Evolutionary conservation across 169 alveolate species (phyloP).

Genomic region (Plasmodium vivax): DNA sequence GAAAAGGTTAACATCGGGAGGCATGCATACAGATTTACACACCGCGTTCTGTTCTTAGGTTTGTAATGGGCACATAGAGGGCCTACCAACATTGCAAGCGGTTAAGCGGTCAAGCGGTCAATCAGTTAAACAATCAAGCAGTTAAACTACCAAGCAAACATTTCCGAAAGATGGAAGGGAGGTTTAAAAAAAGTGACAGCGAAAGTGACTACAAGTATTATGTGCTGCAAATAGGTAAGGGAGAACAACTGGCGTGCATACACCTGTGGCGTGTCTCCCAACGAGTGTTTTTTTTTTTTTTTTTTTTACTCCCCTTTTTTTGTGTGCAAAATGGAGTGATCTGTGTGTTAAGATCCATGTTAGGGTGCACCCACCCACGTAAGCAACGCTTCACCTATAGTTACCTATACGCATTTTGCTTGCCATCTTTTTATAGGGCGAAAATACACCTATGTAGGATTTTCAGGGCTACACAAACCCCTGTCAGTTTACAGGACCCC

Average conservation of each 20-base stretch:
- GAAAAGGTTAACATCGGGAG: background rate
- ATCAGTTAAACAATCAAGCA: too few relatives aligned
- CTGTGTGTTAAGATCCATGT: background rate
- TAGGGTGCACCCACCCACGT: background rate
- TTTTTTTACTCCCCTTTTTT: background rate
- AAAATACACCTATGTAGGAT: slow-evolving; percentile 63
- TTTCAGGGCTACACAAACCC: slow-evolving; percentile 56
- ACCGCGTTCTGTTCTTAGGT: background rate
- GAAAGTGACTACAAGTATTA: slow-evolving; percentile 62
- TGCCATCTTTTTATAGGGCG: slow-evolving; percentile 49
- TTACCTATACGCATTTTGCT: background rate
- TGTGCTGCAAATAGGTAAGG: slow-evolving; percentile 63
- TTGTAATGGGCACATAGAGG: background rate
- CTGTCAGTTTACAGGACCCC: slow-evolving; percentile 30
- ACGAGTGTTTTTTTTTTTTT: slow-evolving; percentile 1
- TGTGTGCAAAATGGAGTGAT: background rate
- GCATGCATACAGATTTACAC: background rate
- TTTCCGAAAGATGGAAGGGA: slow-evolving; percentile 33
- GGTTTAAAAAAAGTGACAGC: slow-evolving; percentile 29
- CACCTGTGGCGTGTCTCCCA: background rate
- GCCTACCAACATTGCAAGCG: background rate
- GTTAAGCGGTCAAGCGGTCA: too few relatives aligned
- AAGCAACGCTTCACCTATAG: background rate
- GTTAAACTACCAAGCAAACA: background rate
- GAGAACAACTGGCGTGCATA: background rate